A percentile compares a stretch with the other conserved stretches of the same genome.
Conservation (phyloP, 352 stramenopile species). For the Poterioochromonas sp. region DNA sequence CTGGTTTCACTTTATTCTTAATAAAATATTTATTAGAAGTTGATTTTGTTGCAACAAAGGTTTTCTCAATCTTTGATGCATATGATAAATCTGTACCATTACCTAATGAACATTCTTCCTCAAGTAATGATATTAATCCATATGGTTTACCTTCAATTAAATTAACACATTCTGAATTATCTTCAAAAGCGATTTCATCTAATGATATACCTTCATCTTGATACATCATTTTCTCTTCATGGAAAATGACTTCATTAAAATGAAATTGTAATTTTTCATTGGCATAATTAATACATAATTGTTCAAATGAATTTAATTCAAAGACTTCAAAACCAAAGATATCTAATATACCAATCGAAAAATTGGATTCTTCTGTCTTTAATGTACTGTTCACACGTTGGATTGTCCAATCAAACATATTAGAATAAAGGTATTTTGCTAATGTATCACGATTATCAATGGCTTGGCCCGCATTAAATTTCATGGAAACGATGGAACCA, state of each 20-base stretch:
- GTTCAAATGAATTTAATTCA: slow-evolving; percentile 78
- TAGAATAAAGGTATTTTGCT: slow-evolving; percentile 56
- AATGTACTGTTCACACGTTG: slow-evolving; percentile 53
- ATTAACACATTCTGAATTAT: slow-evolving; percentile 70
- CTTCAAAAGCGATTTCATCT: slow-evolving; percentile 50
- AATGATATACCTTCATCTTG: slow-evolving; percentile 82
- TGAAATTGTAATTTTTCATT: slow-evolving; percentile 89
- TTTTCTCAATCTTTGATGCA: slow-evolving; percentile 36
- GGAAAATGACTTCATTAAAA: slow-evolving; percentile 80
- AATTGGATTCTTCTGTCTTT: background rate
- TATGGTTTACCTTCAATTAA: slow-evolving; percentile 54
- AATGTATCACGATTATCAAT: slow-evolving; percentile 57
- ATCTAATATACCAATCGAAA: slow-evolving; percentile 60
- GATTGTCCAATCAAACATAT: slow-evolving; percentile 55
- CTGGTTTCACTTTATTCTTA: slow-evolving; percentile 34
- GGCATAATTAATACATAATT: slow-evolving; percentile 91
- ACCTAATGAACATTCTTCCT: slow-evolving; percentile 51
- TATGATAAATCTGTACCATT: slow-evolving; percentile 45
- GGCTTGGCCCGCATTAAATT: slow-evolving; percentile 32
- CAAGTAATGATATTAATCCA: slow-evolving; percentile 49
- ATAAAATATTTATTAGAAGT: slow-evolving; percentile 42
- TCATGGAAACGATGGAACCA: slow-evolving; percentile 36
- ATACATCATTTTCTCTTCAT: slow-evolving; percentile 93
- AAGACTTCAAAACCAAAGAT: slow-evolving; percentile 90
- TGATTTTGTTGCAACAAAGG: slow-evolving; percentile 45